A percentile compares a stretch with the other conserved stretches of the same genome.
Conservation (phyloP, 1,139 yeast species). For the Scheffersomyces lignicola region DNA sequence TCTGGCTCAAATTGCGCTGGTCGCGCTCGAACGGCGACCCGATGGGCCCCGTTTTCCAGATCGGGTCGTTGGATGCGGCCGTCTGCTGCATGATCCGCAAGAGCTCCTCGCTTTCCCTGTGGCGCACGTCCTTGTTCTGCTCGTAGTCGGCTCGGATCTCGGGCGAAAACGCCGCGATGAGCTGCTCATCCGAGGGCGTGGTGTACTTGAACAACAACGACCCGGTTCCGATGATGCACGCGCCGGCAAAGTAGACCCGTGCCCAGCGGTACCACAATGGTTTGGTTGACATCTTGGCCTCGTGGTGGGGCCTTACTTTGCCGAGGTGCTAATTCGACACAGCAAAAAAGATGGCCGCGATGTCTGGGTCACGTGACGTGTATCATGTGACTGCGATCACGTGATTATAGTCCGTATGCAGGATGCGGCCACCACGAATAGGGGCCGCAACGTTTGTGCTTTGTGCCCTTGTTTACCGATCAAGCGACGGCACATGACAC, state of each 20-base stretch:
- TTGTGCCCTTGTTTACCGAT: too few species aligned
- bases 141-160: constrained; percentile 79
- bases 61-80: constrained; percentile 66
- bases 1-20: constrained; percentile 32
- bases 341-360: too few species aligned
- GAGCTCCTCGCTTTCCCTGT: constrained; percentile 63
- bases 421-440: too few species aligned
- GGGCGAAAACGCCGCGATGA: constrained; percentile 75
- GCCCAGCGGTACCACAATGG: constrained; percentile 62
- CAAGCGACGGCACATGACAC: too few species aligned
- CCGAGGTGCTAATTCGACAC: too few species aligned
- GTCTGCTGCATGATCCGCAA: constrained; percentile 67
- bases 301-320: too few species aligned
- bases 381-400: too few species aligned
- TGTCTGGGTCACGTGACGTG: too few species aligned
- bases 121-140: constrained; percentile 59
- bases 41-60: constrained; percentile 77
- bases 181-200: constrained; percentile 81
- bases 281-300: constrained; percentile 23
- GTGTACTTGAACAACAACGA: constrained; percentile 65
- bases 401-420: too few species aligned
- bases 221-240: constrained; percentile 69
- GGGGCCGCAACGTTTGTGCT: too few species aligned
- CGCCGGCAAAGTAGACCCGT: constrained; percentile 54
- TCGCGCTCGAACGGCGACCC: constrained; percentile 61